phyloP scores from a whole-genome alignment of 768 basidiomycete genomes.

The Dioszegia aurantiaca region DNA sequence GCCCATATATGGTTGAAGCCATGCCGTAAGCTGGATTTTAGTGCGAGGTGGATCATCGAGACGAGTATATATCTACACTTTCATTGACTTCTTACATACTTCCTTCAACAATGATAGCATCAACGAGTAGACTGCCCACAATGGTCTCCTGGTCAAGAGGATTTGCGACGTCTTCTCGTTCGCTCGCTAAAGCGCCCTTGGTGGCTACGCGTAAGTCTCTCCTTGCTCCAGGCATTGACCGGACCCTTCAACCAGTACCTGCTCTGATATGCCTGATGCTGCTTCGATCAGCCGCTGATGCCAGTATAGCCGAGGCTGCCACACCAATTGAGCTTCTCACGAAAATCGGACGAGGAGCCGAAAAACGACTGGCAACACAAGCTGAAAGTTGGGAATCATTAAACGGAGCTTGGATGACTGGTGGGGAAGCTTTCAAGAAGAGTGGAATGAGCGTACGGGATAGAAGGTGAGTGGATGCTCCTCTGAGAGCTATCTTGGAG shows the following conservation, averaged over 20 bases:
- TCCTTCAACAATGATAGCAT: conserved; percentile 1
- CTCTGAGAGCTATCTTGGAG: too few species aligned
- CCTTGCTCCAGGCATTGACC: not conserved
- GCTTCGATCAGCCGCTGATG: not conserved
- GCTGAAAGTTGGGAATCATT: conserved; percentile 41
- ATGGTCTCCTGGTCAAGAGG: not conserved
- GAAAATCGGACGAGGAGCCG: conserved; percentile 35
- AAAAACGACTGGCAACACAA: conserved; percentile 29
- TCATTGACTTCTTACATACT: not conserved
- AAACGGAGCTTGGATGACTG: conserved; percentile 33
- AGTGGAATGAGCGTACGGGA: conserved; percentile 36
- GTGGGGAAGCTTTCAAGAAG: conserved; percentile 29
- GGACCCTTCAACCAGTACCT: too few species aligned
- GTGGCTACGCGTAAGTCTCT: conserved; percentile 13
- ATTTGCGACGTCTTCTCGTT: conserved; percentile 6
- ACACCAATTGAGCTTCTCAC: conserved; percentile 31
- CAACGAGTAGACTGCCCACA: not conserved
- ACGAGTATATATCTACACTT: not conserved
- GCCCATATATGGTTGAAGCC: too few species aligned
- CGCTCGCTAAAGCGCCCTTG: conserved; percentile 17
- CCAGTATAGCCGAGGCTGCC: conserved; percentile 24
- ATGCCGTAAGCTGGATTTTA: not conserved
- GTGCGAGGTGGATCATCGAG: not conserved
- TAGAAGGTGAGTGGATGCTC: conserved; percentile 37
- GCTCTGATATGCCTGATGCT: too few species aligned